These are phyloP conservation scores for Rhodosporidiobolus sp. DNA, from an alignment of 768 basidiomycete species.

Conservation along the genomic window DNA sequence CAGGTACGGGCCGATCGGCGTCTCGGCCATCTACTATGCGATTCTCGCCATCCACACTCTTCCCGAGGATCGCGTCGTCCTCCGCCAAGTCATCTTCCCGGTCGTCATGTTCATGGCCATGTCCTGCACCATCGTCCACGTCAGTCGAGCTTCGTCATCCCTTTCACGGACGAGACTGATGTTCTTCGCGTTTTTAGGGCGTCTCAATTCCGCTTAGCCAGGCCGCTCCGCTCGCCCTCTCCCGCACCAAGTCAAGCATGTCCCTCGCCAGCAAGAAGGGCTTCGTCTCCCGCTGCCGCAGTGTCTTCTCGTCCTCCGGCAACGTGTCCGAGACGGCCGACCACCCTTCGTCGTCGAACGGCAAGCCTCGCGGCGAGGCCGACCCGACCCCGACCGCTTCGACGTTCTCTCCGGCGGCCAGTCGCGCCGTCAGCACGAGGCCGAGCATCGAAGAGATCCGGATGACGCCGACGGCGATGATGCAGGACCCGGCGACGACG, in stretches of 20 bases:
- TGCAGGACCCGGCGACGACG: background rate
- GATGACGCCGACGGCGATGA: background rate
- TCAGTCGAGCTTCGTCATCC: conserved; percentile 1
- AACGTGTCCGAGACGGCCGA: background rate
- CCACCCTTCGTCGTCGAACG: background rate
- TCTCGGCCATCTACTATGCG: conserved; percentile 45
- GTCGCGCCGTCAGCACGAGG: conserved; percentile 5
- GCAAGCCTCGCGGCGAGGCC: background rate
- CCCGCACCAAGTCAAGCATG: conserved; percentile 18
- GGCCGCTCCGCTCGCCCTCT: conserved; percentile 28
- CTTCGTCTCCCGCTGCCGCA: background rate
- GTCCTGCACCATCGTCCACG: conserved; percentile 49
- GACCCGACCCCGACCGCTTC: background rate
- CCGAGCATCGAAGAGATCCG: background rate
- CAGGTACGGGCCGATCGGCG: conserved; percentile 42
- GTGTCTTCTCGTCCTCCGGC: background rate
- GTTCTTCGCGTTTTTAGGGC: too few species aligned
- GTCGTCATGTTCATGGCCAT: conserved; percentile 51
- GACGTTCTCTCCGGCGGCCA: background rate
- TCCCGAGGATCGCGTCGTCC: conserved; percentile 46
- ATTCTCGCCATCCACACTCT: conserved; percentile 48
- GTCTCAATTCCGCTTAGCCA: conserved; percentile 50
- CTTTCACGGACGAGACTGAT: too few species aligned
- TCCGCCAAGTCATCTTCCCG: conserved; percentile 47
- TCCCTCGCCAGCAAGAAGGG: conserved; percentile 1